Conservation (phyloP, 345 rosid species). For the Eucalyptus regnans region DNA sequence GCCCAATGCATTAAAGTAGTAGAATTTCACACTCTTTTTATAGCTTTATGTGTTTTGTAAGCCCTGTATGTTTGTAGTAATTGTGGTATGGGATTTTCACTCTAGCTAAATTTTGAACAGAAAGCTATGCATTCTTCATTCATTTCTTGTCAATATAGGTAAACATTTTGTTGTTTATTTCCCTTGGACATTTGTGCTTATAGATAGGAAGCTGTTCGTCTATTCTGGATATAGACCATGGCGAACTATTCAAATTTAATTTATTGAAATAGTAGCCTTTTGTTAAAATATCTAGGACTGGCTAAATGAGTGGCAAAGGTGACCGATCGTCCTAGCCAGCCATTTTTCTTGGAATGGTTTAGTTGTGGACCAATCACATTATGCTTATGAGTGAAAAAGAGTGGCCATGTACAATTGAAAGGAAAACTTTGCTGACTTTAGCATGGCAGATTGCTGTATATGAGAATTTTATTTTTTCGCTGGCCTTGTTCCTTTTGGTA, state of each 20-base stretch:
- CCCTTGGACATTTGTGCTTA: neutral
- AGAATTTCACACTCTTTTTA: neutral
- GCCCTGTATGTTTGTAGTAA: neutral
- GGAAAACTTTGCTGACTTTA: neutral
- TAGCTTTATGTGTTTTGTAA: neutral
- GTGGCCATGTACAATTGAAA: neutral
- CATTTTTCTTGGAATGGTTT: neutral
- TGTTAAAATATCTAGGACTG: neutral
- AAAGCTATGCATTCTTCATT: neutral
- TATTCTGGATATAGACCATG: neutral
- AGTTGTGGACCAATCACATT: neutral
- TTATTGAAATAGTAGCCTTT: neutral
- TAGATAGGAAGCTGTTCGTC: neutral
- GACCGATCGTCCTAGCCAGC: neutral
- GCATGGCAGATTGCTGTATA: neutral
- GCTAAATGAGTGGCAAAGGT: neutral
- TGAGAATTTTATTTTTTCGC: no score
- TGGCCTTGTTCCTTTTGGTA: no score
- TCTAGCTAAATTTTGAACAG: neutral
- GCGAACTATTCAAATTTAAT: neutral
- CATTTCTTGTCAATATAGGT: neutral
- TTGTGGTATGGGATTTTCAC: neutral
- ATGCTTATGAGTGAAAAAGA: neutral
- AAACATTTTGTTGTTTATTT: neutral
- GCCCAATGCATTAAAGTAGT: neutral